Conservation (phyloP, 1,139 yeast genomes). For the Candida dubliniensis region DNA sequence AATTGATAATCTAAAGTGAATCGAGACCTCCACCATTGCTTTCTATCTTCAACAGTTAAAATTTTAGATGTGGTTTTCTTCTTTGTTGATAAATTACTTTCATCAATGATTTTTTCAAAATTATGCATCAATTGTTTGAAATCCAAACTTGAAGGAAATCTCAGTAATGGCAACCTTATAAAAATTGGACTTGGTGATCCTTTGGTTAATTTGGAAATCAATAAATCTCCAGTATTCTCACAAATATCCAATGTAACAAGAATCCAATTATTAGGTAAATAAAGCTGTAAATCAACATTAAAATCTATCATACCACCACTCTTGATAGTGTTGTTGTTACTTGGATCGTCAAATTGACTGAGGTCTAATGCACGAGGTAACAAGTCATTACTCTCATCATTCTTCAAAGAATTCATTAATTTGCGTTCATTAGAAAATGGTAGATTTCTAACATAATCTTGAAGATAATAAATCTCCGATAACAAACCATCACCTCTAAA, state of each 20-base stretch:
- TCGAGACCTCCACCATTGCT: constrained; percentile 77
- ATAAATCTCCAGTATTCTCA: constrained; percentile 54
- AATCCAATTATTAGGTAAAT: constrained; percentile 54
- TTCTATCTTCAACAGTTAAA: constrained; percentile 60
- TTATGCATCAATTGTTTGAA: constrained; percentile 49
- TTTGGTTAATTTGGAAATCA: constrained; percentile 48
- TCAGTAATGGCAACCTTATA: constrained; percentile 59
- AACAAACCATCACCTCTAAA: constrained; percentile 23
- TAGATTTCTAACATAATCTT: constrained; percentile 33
- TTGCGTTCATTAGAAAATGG: constrained; percentile 34
- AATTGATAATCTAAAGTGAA: constrained; percentile 60
- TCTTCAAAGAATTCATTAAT: constrained; percentile 8
- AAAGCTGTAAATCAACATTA: constrained; percentile 18
- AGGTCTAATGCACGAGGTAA: constrained; percentile 11
- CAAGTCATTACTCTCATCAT: constrained; percentile 15
- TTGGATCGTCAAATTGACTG: background rate
- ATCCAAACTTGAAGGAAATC: constrained; percentile 43
- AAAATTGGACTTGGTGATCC: constrained; percentile 40
- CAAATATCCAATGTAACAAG: constrained; percentile 67
- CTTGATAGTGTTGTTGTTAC: background rate
- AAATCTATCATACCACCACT: constrained; percentile 8
- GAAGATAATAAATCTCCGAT: constrained; percentile 28
- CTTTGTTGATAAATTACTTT: constrained; percentile 64
- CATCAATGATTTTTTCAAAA: constrained; percentile 51
- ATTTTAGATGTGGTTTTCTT: constrained; percentile 49